These are phyloP conservation scores for Lumnitzera littorea DNA, from an alignment of 345 rosid genomes.

Conservation along the genomic window DNA sequence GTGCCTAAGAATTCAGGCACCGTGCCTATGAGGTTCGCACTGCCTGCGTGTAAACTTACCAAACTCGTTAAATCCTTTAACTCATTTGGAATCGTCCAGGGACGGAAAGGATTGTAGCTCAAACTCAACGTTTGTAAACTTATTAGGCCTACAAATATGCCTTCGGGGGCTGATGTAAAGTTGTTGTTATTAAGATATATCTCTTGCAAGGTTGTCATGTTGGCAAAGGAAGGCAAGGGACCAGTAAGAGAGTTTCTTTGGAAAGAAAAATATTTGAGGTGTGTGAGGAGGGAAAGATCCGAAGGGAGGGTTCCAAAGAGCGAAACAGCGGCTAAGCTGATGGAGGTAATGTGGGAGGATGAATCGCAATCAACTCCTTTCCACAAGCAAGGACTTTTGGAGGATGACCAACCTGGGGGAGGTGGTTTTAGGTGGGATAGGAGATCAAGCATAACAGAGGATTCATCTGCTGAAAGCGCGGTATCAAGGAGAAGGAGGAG, in stretches of 20 bases:
- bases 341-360: conserved; percentile 33
- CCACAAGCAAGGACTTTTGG: conserved; percentile 49
- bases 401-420: conserved; percentile 51
- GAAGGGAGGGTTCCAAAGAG: conserved; percentile 44
- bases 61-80: conserved; percentile 31
- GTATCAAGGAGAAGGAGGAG: conserved; percentile 10
- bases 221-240: conserved; percentile 51
- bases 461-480: conserved; percentile 38
- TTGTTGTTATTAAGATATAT: conserved; percentile 39
- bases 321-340: conserved; percentile 25
- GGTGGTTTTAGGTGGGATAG: conserved; percentile 35
- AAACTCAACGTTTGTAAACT: conserved; percentile 38
- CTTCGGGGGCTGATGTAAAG: conserved; percentile 41
- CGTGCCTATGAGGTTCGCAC: conserved; percentile 30
- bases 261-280: conserved; percentile 34
- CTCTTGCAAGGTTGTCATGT: conserved; percentile 30
- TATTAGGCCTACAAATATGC: conserved; percentile 52
- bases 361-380: conserved; percentile 43
- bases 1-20: conserved; percentile 58
- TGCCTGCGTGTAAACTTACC: conserved; percentile 26
- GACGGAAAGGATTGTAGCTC: conserved; percentile 27
- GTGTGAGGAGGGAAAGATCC: conserved; percentile 44
- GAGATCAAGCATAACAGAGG: conserved; percentile 36
- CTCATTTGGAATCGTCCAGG: conserved; percentile 61
- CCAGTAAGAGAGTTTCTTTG: conserved; percentile 54